Percentiles rank a stretch among this genome's conserved stretches.
Conservation (phyloP, 2,329 filamentous ascomycete genomes). For the Neobulgaria alba region DNA sequence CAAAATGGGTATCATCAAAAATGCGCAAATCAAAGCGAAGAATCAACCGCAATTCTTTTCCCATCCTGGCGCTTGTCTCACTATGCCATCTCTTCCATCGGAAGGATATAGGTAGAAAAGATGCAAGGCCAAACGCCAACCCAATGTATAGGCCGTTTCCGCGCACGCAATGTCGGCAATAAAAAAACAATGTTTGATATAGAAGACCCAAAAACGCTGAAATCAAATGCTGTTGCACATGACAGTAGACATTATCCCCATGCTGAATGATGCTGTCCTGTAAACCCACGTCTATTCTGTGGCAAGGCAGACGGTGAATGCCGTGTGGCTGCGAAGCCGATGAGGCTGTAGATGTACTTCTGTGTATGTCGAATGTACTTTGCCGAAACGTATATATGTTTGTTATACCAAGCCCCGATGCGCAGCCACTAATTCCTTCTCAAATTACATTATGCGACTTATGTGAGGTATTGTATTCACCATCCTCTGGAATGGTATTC, state of each 20-base stretch:
- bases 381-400: conserved; percentile 17
- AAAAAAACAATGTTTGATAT: too few species aligned
- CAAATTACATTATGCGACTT: not conserved
- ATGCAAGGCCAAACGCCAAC: conserved; percentile 17
- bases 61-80: conserved; percentile 12
- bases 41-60: conserved; percentile 12
- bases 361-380: conserved; percentile 13
- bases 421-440: not conserved
- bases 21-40: conserved; percentile 8
- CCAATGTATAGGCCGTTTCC: conserved; percentile 18
- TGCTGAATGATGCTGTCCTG: conserved; percentile 15
- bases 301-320: conserved; percentile 26
- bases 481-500: conserved; percentile 83
- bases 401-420: not conserved
- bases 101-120: conserved; percentile 1
- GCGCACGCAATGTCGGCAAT: conserved; percentile 18
- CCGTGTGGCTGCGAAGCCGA: conserved; percentile 26
- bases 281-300: conserved; percentile 19
- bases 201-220: conserved; percentile 17
- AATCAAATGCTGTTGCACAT: conserved; percentile 16
- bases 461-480: conserved; percentile 34
- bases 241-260: conserved; percentile 20
- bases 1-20: too few species aligned
- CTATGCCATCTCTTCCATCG: conserved; percentile 4
- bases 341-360: conserved; percentile 19